Conservation (phyloP, 768 basidiomycete species). For the Coprinellus aureogranulatus region DNA sequence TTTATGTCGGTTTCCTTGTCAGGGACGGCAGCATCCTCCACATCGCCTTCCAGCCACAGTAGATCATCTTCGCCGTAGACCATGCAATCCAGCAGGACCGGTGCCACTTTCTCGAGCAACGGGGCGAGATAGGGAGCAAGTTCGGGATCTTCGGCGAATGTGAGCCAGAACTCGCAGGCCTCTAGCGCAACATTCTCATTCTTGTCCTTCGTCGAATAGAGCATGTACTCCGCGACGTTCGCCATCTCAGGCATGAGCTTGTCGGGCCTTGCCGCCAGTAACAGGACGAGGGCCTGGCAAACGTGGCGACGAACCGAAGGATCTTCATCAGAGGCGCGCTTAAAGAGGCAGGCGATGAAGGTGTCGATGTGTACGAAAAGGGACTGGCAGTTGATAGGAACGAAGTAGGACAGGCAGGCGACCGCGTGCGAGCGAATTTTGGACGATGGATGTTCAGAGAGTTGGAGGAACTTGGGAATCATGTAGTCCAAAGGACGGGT, state of each 20-base stretch:
- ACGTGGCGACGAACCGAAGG: conserved; percentile 93
- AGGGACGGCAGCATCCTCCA: conserved; percentile 84
- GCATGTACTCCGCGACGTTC: conserved; percentile 97
- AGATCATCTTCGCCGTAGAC: conserved; percentile 94
- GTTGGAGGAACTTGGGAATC: conserved; percentile 90
- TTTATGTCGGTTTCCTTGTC: conserved; percentile 97
- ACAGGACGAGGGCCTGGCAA: conserved; percentile 90
- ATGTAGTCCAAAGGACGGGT: conserved; percentile 93
- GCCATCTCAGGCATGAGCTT: conserved; percentile 95
- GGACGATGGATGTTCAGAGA: conserved; percentile 79
- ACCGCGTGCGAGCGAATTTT: conserved; percentile 94
- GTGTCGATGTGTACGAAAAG: conserved; percentile 88
- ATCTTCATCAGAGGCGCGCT: conserved; percentile 91
- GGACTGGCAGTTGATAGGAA: conserved; percentile 82
- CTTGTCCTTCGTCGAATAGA: conserved; percentile 96
- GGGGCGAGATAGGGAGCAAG: conserved; percentile 82
- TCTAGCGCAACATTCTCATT: conserved; percentile 96
- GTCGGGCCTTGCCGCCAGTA: conserved; percentile 90
- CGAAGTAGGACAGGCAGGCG: conserved; percentile 92
- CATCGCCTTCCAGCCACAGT: conserved; percentile 90
- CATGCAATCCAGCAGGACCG: conserved; percentile 96
- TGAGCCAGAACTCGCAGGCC: conserved; percentile 99
- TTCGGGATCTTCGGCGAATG: conserved; percentile 94
- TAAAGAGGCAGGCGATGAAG: conserved; percentile 92
- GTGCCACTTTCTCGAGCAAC: conserved; percentile 86